A percentile compares a stretch with the other conserved stretches of the same genome.
Conservation (phyloP, 2,329 filamentous ascomycete genomes). For the Clarireedia homoeocarpa region DNA sequence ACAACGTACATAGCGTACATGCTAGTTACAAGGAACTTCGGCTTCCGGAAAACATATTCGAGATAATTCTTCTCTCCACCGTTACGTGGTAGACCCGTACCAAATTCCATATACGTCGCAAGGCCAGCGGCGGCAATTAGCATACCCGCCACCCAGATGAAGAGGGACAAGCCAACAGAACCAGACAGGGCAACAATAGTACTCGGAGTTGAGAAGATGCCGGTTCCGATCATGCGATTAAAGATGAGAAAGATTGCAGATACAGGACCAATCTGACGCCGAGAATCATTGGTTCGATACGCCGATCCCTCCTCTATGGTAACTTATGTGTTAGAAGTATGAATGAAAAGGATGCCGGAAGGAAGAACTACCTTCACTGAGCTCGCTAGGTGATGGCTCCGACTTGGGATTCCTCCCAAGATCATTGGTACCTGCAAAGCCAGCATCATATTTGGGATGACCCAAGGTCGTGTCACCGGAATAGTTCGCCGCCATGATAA, state of each 20-base stretch:
- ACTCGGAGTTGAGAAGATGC: constrained; percentile 57
- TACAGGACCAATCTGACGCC: constrained; percentile 47
- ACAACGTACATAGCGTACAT: constrained; percentile 55
- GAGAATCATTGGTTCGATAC: constrained; percentile 7
- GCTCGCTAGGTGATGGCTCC: background rate
- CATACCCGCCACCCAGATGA: constrained; percentile 57
- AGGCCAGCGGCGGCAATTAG: constrained; percentile 54
- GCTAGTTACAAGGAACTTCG: constrained; percentile 52
- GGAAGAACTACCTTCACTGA: background rate
- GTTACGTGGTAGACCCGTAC: constrained; percentile 55
- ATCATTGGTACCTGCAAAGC: background rate
- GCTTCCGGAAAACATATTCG: constrained; percentile 54
- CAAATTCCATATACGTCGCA: constrained; percentile 59
- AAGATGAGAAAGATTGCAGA: constrained; percentile 53
- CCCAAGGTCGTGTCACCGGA: background rate
- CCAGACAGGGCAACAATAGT: constrained; percentile 49
- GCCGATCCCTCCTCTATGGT: background rate
- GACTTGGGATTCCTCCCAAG: background rate
- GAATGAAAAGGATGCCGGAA: background rate
- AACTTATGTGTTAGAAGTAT: background rate
- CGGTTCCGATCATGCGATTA: constrained; percentile 59
- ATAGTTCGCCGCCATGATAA: background rate
- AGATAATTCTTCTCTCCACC: constrained; percentile 63
- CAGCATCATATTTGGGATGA: background rate
- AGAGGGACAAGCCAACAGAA: constrained; percentile 52